Conservation (phyloP, 148 eudicot genomes). For the Persicaria tinctoria region DNA sequence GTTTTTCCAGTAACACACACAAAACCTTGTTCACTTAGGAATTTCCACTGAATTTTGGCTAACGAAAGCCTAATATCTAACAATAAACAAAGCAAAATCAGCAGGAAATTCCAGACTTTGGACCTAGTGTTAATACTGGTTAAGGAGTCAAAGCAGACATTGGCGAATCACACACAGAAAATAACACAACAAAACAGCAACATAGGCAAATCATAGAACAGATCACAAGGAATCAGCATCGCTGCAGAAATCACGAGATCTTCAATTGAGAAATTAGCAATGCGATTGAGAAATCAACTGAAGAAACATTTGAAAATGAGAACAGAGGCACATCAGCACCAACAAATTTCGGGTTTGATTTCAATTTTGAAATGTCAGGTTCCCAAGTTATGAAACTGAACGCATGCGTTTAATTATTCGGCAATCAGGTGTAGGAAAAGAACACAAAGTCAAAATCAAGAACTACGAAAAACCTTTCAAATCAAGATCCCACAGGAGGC, state of each 20-base stretch:
- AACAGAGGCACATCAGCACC: background rate
- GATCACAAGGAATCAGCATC: background rate
- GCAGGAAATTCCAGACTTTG: no score
- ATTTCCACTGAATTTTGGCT: background rate
- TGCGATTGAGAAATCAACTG: background rate
- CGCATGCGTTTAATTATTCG: no score
- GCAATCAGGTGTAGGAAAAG: no score
- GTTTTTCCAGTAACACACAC: background rate
- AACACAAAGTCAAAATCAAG: no score
- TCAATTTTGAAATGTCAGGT: no score
- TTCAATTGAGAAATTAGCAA: background rate
- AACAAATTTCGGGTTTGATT: background rate
- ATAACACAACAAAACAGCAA: background rate
- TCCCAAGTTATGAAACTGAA: no score
- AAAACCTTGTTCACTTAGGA: background rate
- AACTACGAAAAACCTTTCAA: no score
- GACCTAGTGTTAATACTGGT: no score
- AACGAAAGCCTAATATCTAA: background rate
- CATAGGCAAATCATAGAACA: background rate
- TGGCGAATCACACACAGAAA: background rate
- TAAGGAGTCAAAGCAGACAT: background rate
- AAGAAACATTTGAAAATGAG: background rate
- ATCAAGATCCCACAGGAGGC: no score
- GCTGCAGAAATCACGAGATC: background rate
- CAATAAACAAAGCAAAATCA: background rate